Evolutionary conservation across 2,329 filamentous ascomycete genomes (phyloP).

Genomic region (Fusarium sororula): DNA sequence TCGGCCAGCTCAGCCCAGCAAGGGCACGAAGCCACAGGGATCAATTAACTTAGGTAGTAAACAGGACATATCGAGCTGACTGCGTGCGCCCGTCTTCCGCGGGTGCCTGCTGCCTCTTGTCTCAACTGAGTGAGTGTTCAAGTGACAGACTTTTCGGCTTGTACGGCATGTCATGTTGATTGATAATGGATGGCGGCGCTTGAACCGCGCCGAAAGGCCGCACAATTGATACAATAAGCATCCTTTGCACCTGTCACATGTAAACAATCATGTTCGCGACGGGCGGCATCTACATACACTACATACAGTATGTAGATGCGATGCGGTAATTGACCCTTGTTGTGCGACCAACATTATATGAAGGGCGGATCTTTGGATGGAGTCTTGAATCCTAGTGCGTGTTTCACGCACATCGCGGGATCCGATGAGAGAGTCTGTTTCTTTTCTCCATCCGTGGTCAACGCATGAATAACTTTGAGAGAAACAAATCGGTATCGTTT

Average conservation of each 20-base stretch:
- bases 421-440: not conserved
- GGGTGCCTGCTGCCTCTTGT: constrained; percentile 17
- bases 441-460: not conserved
- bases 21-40: constrained; percentile 10
- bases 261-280: constrained; percentile 8
- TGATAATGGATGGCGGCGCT: constrained; percentile 4
- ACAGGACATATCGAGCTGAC: constrained; percentile 4
- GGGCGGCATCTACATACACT: constrained; percentile 7
- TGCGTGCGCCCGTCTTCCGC: constrained; percentile 11
- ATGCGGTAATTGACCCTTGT: not conserved
- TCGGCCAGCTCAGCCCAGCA: constrained; percentile 27
- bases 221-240: constrained; percentile 4
- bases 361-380: constrained; percentile 20
- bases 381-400: constrained; percentile 4
- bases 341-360: not conserved
- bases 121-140: not conserved
- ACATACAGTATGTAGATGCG: not conserved
- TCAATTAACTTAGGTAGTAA: not conserved
- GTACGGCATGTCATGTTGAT: not conserved
- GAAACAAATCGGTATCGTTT: not conserved
- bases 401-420: constrained; percentile 20
- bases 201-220: constrained; percentile 2
- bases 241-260: constrained; percentile 1
- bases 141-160: constrained; percentile 18
- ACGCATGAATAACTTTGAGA: not conserved